These are phyloP conservation scores for Piper longum DNA, from an alignment of 164 flowering plant genomes.

Conservation along the genomic window DNA sequence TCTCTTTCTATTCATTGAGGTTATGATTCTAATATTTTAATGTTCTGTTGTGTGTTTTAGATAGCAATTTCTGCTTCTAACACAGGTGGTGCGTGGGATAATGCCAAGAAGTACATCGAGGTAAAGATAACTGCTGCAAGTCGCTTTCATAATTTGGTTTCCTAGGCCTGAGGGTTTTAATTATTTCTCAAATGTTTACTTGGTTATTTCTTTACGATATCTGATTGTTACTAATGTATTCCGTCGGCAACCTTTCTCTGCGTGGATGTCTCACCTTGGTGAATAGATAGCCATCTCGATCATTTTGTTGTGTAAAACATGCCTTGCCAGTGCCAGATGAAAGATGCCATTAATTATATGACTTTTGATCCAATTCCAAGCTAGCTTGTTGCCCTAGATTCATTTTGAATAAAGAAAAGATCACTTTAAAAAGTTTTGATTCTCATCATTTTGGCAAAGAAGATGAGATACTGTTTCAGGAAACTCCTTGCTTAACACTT, in stretches of 20 bases:
- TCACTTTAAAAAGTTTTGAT: background rate
- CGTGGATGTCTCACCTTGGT: background rate
- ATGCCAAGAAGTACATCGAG: conserved; percentile 23
- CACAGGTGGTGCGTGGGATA: conserved; percentile 27
- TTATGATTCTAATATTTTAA: background rate
- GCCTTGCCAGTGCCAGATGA: no score
- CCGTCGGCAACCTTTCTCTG: background rate
- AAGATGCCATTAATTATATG: no score
- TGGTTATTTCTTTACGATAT: background rate
- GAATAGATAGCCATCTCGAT: no score
- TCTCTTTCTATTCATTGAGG: background rate
- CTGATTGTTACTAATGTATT: background rate
- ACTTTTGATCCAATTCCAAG: background rate
- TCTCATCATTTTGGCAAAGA: background rate
- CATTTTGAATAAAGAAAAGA: background rate
- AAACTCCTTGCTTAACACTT: no score
- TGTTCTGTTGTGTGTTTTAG: conserved; percentile 3
- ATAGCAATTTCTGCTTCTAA: conserved; percentile 21
- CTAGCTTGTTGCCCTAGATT: background rate
- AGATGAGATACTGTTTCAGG: no score
- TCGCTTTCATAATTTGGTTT: background rate
- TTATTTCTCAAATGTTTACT: background rate
- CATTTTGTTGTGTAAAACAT: no score
- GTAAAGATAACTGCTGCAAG: conserved; percentile 3
- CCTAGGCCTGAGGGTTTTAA: no score